phyloP scores from a whole-genome alignment of 2,329 filamentous ascomycete species.

The Diaporthe sp. region DNA sequence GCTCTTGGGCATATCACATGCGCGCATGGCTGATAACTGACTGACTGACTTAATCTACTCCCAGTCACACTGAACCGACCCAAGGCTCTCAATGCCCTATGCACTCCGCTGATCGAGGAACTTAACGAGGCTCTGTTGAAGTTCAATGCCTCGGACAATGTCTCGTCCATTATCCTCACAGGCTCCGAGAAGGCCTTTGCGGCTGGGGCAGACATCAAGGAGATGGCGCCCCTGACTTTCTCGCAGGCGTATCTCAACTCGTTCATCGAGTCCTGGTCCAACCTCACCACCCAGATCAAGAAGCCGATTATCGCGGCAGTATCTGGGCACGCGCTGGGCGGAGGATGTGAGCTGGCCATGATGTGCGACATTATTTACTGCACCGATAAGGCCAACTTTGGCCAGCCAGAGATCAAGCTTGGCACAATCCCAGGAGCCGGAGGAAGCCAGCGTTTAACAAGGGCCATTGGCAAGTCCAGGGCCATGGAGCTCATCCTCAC shows the following conservation, averaged over 20 bases:
- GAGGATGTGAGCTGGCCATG: constrained; percentile 95
- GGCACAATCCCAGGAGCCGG: constrained; percentile 93
- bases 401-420: constrained; percentile 97
- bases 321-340: constrained; percentile 93
- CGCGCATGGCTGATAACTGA: neutral
- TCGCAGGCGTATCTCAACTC: constrained; percentile 87
- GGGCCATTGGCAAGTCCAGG: constrained; percentile 84
- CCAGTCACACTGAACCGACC: constrained; percentile 93
- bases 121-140: constrained; percentile 82
- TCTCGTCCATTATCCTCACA: constrained; percentile 86
- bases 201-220: constrained; percentile 97
- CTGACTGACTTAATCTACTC: constrained; percentile 17
- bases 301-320: constrained; percentile 96
- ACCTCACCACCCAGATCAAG: constrained; percentile 85
- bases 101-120: constrained; percentile 89
- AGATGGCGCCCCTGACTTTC: constrained; percentile 96
- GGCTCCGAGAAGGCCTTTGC: constrained; percentile 93
- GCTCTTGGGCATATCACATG: constrained; percentile 12
- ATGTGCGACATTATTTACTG: constrained; percentile 98
- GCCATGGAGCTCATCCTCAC: constrained; percentile 95
- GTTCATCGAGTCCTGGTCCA: constrained; percentile 96
- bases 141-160: constrained; percentile 77
- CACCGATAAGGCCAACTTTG: constrained; percentile 87
- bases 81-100: constrained; percentile 95
- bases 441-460: constrained; percentile 88